Conservation (phyloP, 208 protist species). For the Porcisia deanei region DNA sequence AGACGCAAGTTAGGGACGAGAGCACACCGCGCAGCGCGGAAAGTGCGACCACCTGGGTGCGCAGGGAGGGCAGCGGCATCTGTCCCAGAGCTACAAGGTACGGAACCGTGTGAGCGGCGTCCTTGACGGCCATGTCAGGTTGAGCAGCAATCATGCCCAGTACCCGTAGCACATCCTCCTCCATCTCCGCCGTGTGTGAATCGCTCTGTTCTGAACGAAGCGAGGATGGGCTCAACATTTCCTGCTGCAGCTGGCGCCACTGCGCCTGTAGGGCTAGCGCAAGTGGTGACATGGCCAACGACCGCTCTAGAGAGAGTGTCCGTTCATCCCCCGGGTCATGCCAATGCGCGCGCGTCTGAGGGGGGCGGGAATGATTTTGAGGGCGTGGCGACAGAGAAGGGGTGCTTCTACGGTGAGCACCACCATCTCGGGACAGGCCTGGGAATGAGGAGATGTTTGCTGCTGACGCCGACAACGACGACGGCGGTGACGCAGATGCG, state of each 20-base stretch:
- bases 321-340: background rate
- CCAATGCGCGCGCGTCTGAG: background rate
- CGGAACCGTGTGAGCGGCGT: conserved; percentile 49
- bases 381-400: background rate
- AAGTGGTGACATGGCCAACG: conserved; percentile 32
- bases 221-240: conserved; percentile 22
- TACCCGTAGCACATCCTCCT: conserved; percentile 41
- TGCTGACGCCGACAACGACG: background rate
- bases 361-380: background rate
- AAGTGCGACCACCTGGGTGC: conserved; percentile 62
- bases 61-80: conserved; percentile 51
- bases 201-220: conserved; percentile 10
- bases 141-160: conserved; percentile 33
- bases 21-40: conserved; percentile 49
- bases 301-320: background rate
- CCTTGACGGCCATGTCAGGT: conserved; percentile 37
- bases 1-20: conserved; percentile 30
- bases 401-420: background rate
- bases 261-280: conserved; percentile 49
- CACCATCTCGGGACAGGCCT: background rate
- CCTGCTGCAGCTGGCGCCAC: conserved; percentile 49
- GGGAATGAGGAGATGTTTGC: background rate
- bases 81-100: conserved; percentile 70
- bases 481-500: background rate
- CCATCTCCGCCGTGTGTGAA: conserved; percentile 8